Evolutionary conservation across 2,329 filamentous ascomycete species (phyloP), one percentile per base, ranked within the genome.

Genomic region (Phialophora macrospora): DNA sequence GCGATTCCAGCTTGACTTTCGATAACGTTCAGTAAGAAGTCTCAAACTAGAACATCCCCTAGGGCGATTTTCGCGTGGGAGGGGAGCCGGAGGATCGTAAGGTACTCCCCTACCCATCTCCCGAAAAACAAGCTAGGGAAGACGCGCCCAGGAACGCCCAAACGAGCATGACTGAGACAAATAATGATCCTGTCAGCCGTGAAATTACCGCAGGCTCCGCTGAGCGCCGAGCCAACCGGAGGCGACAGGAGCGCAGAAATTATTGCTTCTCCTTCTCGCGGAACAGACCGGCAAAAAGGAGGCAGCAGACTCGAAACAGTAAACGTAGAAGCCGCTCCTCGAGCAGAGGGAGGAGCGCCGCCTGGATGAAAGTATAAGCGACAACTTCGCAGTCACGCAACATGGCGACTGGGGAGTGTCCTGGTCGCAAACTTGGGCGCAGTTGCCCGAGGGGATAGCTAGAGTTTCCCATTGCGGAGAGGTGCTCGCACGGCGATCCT

Each of bases 1-100:
- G 48, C 76, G 77, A 49, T 82, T 82, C 67, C 80, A 82, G 68
- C 72, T 82, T 49, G 80, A 82, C 61, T 78, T 82, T 67, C 77
- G 79, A 73, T 82, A 75, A 77, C 52, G 38, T 41, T 52, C 60
- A 66, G 51, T n/a, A 28, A 59, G 30, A 28, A 62, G 44, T 48
- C 32, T 38, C 32, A 57, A 60, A 61, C 65, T 67, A 64, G 55
- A 51, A 51, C 30, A 55, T 55, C 52, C 51, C 26, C 60, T 64
- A 67, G 62, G 57, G 51, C 28, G 28, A 34, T 49, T 30, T 22
- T 44, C 20, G 30, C 41, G 28, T 44, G 54, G 49, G 55, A 55
- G 56, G 55, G 46, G 60, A 51, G 61, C 49, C 57, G 61, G 48
- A 32, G 48, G 48, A 48, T 60, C 30, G n/a, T 34, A 46, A 5